These are phyloP conservation scores for Arthrinium puccinioides DNA, from an alignment of 2,329 filamentous ascomycete genomes.

Conservation along the genomic window DNA sequence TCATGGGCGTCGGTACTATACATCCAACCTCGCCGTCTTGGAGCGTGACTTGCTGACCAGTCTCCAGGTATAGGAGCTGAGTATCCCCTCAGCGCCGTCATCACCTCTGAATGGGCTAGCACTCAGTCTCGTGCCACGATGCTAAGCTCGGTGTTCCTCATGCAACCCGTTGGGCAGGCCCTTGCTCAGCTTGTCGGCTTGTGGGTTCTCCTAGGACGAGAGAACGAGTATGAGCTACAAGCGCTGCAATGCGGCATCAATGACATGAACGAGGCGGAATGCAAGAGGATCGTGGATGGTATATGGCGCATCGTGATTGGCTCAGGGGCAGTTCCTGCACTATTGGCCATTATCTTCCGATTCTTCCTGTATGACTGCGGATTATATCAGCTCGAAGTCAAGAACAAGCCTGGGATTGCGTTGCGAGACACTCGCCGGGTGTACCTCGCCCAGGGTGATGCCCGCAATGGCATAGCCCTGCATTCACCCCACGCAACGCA, in stretches of 20 bases:
- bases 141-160: slow-evolving; percentile 59
- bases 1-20: slow-evolving; percentile 41
- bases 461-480: slow-evolving; percentile 24
- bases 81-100: slow-evolving; percentile 59
- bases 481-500: slow-evolving; percentile 19
- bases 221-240: slow-evolving; percentile 12
- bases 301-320: slow-evolving; percentile 64
- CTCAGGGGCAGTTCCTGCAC: slow-evolving; percentile 55
- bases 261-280: slow-evolving; percentile 31
- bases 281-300: slow-evolving; percentile 43
- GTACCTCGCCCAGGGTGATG: slow-evolving; percentile 35
- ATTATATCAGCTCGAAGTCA: slow-evolving; percentile 58
- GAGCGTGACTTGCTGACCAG: not conserved
- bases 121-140: slow-evolving; percentile 55
- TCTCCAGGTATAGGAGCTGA: slow-evolving; percentile 55
- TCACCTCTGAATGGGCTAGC: slow-evolving; percentile 56
- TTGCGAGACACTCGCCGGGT: slow-evolving; percentile 53
- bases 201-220: slow-evolving; percentile 39
- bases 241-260: slow-evolving; percentile 36
- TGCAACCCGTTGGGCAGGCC: slow-evolving; percentile 61
- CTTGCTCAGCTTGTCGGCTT: slow-evolving; percentile 55
- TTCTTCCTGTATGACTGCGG: slow-evolving; percentile 62
- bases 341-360: slow-evolving; percentile 57
- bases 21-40: not conserved
- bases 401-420: slow-evolving; percentile 51